These are phyloP conservation scores for Curvularia spicifera DNA, from an alignment of 2,329 filamentous ascomycete species.

Conservation along the genomic window DNA sequence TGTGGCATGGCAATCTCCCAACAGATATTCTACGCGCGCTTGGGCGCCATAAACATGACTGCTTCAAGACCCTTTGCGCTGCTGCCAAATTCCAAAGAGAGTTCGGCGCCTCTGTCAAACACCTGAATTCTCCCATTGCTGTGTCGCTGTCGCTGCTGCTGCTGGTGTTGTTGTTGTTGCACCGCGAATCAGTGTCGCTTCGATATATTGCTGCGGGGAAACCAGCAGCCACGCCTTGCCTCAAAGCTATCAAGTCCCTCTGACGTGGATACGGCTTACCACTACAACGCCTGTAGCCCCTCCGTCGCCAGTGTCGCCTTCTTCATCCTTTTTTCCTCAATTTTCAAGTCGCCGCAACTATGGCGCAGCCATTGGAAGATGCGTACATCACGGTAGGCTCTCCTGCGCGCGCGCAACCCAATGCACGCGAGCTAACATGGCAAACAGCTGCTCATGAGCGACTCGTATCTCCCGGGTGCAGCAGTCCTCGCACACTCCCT, in stretches of 20 bases:
- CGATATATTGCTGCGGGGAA: slow-evolving; percentile 39
- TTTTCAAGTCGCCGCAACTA: slow-evolving; percentile 21
- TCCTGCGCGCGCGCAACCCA: slow-evolving; percentile 10
- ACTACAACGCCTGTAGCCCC: background rate
- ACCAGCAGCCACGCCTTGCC: slow-evolving; percentile 23
- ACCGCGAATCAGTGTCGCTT: slow-evolving; percentile 32
- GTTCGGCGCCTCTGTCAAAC: background rate
- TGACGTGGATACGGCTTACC: slow-evolving; percentile 1
- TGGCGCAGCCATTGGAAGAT: slow-evolving; percentile 57
- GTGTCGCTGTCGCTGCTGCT: slow-evolving; percentile 1
- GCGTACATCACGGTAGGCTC: slow-evolving; percentile 69
- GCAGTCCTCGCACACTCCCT: slow-evolving; percentile 93
- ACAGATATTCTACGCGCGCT: slow-evolving; percentile 20
- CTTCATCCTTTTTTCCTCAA: slow-evolving; percentile 1
- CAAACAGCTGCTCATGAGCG: slow-evolving; percentile 83
- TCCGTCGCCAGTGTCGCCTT: slow-evolving; percentile 4
- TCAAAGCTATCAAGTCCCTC: slow-evolving; percentile 13
- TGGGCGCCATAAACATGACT: background rate
- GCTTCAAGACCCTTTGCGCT: slow-evolving; percentile 1
- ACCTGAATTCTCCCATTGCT: slow-evolving; percentile 17
- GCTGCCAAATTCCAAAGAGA: background rate
- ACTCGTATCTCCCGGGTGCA: slow-evolving; percentile 91
- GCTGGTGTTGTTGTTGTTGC: slow-evolving; percentile 21
- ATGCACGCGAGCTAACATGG: slow-evolving; percentile 35
- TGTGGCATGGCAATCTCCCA: slow-evolving; percentile 26